These are phyloP conservation scores for Magnolia sinica DNA, from an alignment of 164 flowering plant genomes.

Conservation along the genomic window DNA sequence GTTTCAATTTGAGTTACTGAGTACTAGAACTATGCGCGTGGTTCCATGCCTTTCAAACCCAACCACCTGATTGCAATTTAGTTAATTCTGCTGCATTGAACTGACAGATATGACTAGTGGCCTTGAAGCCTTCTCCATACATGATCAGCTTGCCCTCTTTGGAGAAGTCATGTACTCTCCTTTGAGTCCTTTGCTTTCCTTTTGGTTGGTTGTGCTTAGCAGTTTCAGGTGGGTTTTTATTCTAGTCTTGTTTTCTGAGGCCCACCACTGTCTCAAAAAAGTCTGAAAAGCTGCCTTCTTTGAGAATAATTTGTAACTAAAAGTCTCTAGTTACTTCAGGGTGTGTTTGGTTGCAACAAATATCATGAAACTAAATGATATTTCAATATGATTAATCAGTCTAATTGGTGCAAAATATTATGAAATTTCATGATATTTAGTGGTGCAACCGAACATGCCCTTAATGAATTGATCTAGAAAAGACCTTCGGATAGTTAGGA, in stretches of 20 bases:
- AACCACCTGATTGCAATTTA: neutral
- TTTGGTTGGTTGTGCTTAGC: neutral
- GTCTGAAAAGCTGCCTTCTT: slow-evolving; percentile 2
- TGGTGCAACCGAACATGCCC: too few species aligned
- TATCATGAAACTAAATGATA: too few species aligned
- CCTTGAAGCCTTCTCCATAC: neutral
- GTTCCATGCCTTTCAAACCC: neutral
- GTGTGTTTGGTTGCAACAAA: neutral
- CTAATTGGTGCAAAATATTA: too few species aligned
- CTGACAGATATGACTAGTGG: neutral
- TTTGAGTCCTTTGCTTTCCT: neutral
- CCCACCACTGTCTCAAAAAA: neutral
- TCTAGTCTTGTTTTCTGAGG: neutral
- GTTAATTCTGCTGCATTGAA: neutral
- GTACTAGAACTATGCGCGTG: neutral
- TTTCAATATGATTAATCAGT: too few species aligned
- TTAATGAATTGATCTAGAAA: too few species aligned
- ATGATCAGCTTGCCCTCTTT: neutral
- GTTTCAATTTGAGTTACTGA: too few species aligned
- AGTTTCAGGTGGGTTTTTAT: neutral
- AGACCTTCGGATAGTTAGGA: too few species aligned
- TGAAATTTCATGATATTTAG: too few species aligned
- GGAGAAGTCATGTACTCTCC: neutral
- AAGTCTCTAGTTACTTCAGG: neutral
- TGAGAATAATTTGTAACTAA: neutral